phyloP scores from a whole-genome alignment of 805 yeast species.

The Candida wancherniae region DNA sequence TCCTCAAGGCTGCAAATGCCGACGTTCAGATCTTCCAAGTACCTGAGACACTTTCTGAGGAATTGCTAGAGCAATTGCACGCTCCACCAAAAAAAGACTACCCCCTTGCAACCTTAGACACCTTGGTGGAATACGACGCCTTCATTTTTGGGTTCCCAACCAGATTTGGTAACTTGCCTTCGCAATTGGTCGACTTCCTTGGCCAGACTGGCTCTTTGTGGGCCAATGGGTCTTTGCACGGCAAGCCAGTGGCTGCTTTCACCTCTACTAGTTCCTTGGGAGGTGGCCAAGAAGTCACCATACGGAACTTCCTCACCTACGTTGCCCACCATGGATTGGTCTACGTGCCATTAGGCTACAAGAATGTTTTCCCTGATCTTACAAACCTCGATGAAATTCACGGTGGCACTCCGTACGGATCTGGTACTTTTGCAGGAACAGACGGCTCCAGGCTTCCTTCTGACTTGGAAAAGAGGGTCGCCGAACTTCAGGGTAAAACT shows the following conservation, averaged over 20 bases:
- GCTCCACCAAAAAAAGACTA: conserved; percentile 59
- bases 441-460: conserved; percentile 73
- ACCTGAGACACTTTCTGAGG: conserved; percentile 68
- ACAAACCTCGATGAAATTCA: conserved; percentile 59
- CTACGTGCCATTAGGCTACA: conserved; percentile 76
- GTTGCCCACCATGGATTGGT: conserved; percentile 78
- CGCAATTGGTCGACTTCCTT: conserved; percentile 73
- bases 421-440: conserved; percentile 72
- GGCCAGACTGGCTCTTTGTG: conserved; percentile 77
- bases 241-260: conserved; percentile 72
- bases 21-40: conserved; percentile 70
- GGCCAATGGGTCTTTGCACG: conserved; percentile 68
- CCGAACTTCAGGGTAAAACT: conserved; percentile 60
- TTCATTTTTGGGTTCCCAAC: conserved; percentile 83
- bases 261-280: conserved; percentile 71
- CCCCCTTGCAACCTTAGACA: conserved; percentile 60
- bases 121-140: conserved; percentile 66
- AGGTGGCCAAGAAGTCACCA: conserved; percentile 79
- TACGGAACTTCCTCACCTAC: conserved; percentile 57
- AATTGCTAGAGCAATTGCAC: conserved; percentile 54
- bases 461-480: conserved; percentile 58
- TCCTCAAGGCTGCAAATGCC: conserved; percentile 12
- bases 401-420: conserved; percentile 86
- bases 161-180: conserved; percentile 76
- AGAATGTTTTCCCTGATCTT: conserved; percentile 49